phyloP scores from a whole-genome alignment of 805 yeast species.

The Debaryomyces tyrocola region DNA sequence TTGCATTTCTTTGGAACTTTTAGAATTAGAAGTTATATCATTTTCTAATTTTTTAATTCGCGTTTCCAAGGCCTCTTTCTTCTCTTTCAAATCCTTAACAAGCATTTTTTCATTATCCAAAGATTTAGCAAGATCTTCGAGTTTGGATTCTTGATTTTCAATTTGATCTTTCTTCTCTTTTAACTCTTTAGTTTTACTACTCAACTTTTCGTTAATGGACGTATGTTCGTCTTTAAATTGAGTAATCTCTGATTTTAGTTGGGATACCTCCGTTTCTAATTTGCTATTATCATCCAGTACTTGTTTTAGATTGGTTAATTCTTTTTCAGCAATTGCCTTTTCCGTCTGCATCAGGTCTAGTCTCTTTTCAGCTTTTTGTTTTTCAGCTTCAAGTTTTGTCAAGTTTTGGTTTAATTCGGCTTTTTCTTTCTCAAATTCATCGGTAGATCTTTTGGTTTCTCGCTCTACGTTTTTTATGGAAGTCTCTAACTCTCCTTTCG shows the following conservation, averaged over 20 bases:
- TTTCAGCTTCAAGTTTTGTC: conserved; percentile 3
- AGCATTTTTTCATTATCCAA: neutral
- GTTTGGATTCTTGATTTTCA: neutral
- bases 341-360: neutral
- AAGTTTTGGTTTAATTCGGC: conserved; percentile 3
- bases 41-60: conserved; percentile 4
- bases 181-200: neutral
- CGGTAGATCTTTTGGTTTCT: neutral
- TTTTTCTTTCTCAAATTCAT: conserved; percentile 3
- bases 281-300: neutral
- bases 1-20: conserved; percentile 4
- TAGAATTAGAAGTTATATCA: neutral
- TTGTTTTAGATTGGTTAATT: neutral
- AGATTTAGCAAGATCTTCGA: neutral
- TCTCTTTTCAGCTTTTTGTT: neutral
- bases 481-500: neutral
- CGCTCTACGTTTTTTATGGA: neutral
- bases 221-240: neutral
- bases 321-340: neutral
- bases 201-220: neutral
- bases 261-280: conserved; percentile 3
- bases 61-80: neutral
- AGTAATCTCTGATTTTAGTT: conserved; percentile 3
- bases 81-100: neutral
- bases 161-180: neutral